Conservation (phyloP, 257 asterid species). For the Gentiana dahurica region DNA sequence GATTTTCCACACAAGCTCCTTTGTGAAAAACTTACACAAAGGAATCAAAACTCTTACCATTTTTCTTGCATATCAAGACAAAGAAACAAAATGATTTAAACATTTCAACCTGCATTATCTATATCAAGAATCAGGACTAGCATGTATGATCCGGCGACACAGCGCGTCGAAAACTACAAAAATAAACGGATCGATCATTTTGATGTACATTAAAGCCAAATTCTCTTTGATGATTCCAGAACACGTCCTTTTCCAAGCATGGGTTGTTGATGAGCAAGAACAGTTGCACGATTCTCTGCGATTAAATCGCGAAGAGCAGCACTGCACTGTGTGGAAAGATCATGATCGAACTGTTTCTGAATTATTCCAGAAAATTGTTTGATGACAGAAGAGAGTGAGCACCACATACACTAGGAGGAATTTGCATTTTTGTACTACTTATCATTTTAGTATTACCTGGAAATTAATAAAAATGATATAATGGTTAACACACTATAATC, state of each 20-base stretch:
- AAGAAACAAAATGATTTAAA: too few species aligned
- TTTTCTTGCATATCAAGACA: too few species aligned
- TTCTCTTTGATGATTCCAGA: conserved; percentile 5
- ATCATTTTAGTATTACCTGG: conserved; percentile 9
- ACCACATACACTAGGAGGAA: conserved; percentile 17
- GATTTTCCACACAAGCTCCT: too few species aligned
- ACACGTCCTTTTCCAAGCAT: conserved; percentile 7
- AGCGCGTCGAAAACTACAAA: too few species aligned
- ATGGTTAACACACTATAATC: too few species aligned
- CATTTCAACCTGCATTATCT: too few species aligned
- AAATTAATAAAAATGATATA: too few species aligned
- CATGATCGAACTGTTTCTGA: conserved; percentile 7
- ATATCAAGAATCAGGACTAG: too few species aligned
- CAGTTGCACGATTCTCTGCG: conserved; percentile 51
- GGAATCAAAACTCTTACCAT: too few species aligned
- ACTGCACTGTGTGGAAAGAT: conserved; percentile 40
- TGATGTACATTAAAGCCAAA: conserved; percentile 1
- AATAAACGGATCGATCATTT: not conserved
- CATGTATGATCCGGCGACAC: too few species aligned
- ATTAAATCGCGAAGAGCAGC: conserved; percentile 56
- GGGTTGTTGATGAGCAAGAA: conserved; percentile 25
- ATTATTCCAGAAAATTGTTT: conserved; percentile 20
- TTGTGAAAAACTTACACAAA: too few species aligned
- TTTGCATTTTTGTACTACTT: conserved; percentile 11
- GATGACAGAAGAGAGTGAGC: conserved; percentile 93